These are phyloP conservation scores for Kodamaea hsintzibuensis DNA, from an alignment of 805 yeast species.

Conservation along the genomic window DNA sequence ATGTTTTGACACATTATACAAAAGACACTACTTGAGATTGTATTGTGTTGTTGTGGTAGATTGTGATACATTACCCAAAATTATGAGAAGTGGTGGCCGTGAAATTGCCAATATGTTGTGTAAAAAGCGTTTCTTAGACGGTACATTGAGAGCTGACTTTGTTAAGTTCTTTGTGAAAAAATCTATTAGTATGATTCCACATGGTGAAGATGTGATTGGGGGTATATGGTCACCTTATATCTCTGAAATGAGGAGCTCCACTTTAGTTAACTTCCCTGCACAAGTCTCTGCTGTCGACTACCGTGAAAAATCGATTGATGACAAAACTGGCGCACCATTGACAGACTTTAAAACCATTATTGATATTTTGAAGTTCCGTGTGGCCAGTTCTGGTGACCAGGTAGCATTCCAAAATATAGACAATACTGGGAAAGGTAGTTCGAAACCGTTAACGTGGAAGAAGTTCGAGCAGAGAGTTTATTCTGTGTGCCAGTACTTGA, in stretches of 20 bases:
- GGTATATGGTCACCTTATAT: constrained; percentile 84
- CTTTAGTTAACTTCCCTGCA: constrained; percentile 61
- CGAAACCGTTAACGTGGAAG: constrained; percentile 63
- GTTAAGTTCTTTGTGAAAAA: constrained; percentile 74
- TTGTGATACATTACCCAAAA: constrained; percentile 79
- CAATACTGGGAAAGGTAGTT: constrained; percentile 32
- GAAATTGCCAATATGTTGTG: constrained; percentile 92
- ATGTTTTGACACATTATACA: constrained; percentile 44
- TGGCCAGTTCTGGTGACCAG: constrained; percentile 71
- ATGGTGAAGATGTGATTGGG: constrained; percentile 73
- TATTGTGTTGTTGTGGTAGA: constrained; percentile 82
- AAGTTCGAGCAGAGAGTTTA: constrained; percentile 76
- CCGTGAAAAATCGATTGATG: constrained; percentile 75
- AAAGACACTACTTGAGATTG: constrained; percentile 68
- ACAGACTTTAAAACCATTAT: constrained; percentile 70
- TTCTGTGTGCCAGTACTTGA: constrained; percentile 69
- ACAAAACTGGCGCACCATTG: constrained; percentile 70
- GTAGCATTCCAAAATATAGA: constrained; percentile 62
- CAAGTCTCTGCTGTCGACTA: constrained; percentile 84
- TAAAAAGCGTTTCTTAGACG: constrained; percentile 73
- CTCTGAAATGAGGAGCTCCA: constrained; percentile 61
- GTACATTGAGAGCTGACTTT: constrained; percentile 74
- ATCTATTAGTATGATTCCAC: constrained; percentile 64
- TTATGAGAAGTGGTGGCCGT: constrained; percentile 78
- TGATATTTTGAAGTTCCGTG: constrained; percentile 78